phyloP scores from a whole-genome alignment of 495 filamentous ascomycete genomes.

The Aspergillus taichungensis region DNA sequence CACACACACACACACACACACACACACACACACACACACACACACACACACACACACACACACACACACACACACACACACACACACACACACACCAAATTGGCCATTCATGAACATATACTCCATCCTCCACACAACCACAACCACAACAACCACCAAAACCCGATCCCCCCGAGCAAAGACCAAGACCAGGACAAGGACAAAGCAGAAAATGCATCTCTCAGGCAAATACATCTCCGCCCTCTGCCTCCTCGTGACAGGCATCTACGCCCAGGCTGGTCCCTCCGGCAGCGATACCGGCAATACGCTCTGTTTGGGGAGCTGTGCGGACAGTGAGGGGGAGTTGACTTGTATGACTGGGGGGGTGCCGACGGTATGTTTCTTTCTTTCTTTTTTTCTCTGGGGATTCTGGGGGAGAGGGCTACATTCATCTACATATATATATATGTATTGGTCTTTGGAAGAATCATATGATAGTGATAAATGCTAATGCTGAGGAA shows the following conservation, averaged over 20 bases:
- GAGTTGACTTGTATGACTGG: constrained; percentile 7
- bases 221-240: neutral
- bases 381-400: neutral
- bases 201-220: neutral
- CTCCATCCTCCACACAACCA: too few species aligned
- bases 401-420: too few species aligned
- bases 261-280: constrained; percentile 10
- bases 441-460: too few species aligned
- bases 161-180: neutral
- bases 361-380: constrained; percentile 15
- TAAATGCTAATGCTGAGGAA: neutral
- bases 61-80: too few species aligned
- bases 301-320: constrained; percentile 20
- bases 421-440: too few species aligned
- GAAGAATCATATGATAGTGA: too few species aligned
- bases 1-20: too few species aligned
- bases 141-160: neutral
- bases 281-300: constrained; percentile 15
- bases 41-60: too few species aligned
- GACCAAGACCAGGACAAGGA: neutral
- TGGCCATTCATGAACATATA: too few species aligned
- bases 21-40: too few species aligned
- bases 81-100: too few species aligned
- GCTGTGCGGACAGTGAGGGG: constrained; percentile 8
- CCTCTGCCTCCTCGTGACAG: constrained; percentile 4